Evolutionary conservation across 768 basidiomycete genomes (phyloP).

Genomic region (Harrya chromipes): DNA sequence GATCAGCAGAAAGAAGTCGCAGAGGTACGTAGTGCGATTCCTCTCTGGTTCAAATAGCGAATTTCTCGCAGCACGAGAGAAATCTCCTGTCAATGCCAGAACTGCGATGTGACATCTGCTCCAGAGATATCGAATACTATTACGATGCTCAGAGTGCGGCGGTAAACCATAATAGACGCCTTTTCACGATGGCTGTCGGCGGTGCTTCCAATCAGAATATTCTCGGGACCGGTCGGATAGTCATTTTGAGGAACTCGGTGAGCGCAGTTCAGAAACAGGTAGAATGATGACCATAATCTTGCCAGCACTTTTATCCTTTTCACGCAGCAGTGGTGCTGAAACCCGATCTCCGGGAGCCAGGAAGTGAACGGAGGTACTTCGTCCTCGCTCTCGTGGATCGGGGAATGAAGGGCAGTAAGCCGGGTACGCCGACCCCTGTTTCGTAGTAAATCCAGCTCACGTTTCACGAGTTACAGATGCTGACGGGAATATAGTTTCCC

Average conservation of each 20-base stretch:
- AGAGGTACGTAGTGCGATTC: conserved; percentile 51
- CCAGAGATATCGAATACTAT: conserved; percentile 66
- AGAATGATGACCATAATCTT: neutral
- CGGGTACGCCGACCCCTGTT: conserved; percentile 39
- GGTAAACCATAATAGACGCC: conserved; percentile 55
- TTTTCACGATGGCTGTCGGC: conserved; percentile 57
- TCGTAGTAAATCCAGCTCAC: neutral
- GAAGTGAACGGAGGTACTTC: conserved; percentile 55
- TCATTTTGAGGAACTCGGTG: conserved; percentile 81
- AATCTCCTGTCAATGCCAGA: conserved; percentile 57
- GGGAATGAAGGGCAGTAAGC: conserved; percentile 51
- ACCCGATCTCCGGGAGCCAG: conserved; percentile 50
- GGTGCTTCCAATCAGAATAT: conserved; percentile 67
- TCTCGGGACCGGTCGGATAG: conserved; percentile 71
- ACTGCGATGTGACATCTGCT: conserved; percentile 66
- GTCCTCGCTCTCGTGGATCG: conserved; percentile 70
- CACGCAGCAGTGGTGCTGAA: conserved; percentile 73
- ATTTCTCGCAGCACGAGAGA: conserved; percentile 61
- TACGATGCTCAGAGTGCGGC: conserved; percentile 72
- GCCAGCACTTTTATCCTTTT: conserved; percentile 71
- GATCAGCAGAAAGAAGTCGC: conserved; percentile 88
- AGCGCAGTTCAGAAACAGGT: conserved; percentile 22
- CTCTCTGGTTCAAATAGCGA: conserved; percentile 7
- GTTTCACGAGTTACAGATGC: conserved; percentile 44
- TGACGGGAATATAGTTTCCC: conserved; percentile 56